A percentile compares a stretch with the other conserved stretches of the same genome.
phyloP scores from a whole-genome alignment of 148 eudicot genomes.

The Oxyria digyna region DNA sequence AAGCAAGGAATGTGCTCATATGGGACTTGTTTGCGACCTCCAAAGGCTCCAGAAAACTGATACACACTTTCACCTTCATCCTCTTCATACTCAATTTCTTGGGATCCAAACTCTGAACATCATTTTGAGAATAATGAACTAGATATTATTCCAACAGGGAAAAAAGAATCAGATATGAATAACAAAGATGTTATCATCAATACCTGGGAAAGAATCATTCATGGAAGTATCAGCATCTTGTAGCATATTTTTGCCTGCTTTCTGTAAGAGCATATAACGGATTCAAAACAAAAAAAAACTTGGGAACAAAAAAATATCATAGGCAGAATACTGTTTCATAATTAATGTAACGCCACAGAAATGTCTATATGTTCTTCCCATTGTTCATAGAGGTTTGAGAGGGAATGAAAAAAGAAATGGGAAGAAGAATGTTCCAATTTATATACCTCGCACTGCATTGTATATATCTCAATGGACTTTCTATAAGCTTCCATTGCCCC shows the following conservation, averaged over 20 bases:
- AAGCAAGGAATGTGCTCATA: not conserved
- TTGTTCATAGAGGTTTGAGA: not conserved
- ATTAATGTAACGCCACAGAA: not conserved
- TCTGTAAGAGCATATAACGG: slow-evolving; percentile 30
- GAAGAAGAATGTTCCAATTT: not conserved
- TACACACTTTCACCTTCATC: slow-evolving; percentile 64
- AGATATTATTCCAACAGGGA: not conserved
- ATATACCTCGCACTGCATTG: slow-evolving; percentile 49
- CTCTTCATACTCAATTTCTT: slow-evolving; percentile 58
- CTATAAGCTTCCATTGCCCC: slow-evolving; percentile 75
- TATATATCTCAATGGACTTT: slow-evolving; percentile 55
- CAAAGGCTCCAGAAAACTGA: slow-evolving; percentile 38
- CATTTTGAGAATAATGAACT: not conserved
- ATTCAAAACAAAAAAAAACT: not conserved
- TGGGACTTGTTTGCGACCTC: slow-evolving; percentile 23
- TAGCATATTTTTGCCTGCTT: slow-evolving; percentile 34
- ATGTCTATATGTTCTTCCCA: not conserved
- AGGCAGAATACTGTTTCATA: not conserved
- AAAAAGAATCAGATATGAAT: not conserved
- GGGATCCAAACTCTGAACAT: slow-evolving; percentile 36
- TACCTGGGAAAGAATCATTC: slow-evolving; percentile 66
- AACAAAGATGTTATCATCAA: not conserved
- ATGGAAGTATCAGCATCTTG: slow-evolving; percentile 64
- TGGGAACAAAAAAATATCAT: not conserved
- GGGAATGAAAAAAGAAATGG: not conserved